phyloP scores from a whole-genome alignment of 305 asterid genomes.

The Fraxinus baroniana region DNA sequence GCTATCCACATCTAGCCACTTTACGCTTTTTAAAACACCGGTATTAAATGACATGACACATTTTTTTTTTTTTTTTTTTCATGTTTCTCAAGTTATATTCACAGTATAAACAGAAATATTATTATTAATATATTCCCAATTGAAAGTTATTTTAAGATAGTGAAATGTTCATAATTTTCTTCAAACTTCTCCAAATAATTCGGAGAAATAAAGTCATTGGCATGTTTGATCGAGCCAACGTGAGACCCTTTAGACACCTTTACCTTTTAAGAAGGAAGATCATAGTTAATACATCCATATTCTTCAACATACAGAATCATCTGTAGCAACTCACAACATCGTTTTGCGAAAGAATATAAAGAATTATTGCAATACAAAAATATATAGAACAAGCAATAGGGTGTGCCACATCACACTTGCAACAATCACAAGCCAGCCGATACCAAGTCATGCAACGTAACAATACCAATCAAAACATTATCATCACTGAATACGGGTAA shows the following conservation, averaged over 20 bases:
- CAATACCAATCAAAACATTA: constrained; percentile 72
- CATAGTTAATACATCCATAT: not conserved
- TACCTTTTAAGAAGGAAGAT: not conserved
- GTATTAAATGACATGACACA: not conserved
- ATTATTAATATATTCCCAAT: not conserved
- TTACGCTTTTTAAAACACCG: too few species aligned
- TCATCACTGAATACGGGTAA: constrained; percentile 70
- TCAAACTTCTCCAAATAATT: not conserved
- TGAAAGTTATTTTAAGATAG: not conserved
- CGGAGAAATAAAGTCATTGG: not conserved
- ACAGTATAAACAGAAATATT: not conserved
- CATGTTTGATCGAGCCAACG: not conserved
- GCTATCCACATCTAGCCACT: too few species aligned
- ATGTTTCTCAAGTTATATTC: not conserved
- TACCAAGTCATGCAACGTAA: constrained; percentile 88
- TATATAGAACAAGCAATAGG: not conserved
- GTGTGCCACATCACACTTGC: not conserved
- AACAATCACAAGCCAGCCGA: constrained; percentile 70
- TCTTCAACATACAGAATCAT: not conserved
- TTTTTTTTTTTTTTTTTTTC: not conserved
- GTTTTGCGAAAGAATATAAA: constrained; percentile 40
- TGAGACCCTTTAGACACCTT: not conserved
- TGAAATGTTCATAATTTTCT: not conserved
- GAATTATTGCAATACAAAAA: constrained; percentile 24
- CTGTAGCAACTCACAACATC: not conserved